Evolutionary conservation across 805 yeast species (phyloP).

Genomic region (Kodamaea sagamina): DNA sequence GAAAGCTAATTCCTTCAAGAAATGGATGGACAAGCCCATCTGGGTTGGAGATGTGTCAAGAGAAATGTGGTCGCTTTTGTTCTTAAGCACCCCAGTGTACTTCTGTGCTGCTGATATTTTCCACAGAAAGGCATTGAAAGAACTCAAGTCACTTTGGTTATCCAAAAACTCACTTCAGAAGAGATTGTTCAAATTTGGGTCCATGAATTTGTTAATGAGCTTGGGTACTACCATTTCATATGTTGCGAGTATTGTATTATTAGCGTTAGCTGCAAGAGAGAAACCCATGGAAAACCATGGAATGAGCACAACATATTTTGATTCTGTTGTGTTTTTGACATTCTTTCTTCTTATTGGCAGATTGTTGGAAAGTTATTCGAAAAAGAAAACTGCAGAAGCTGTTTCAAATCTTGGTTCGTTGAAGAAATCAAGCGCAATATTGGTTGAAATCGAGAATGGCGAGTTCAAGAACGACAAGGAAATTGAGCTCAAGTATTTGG

Average conservation of each 20-base stretch:
- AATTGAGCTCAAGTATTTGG: conserved; percentile 47
- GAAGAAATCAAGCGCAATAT: conserved; percentile 51
- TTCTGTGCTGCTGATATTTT: conserved; percentile 74
- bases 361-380: conserved; percentile 65
- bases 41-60: conserved; percentile 65
- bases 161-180: conserved; percentile 54
- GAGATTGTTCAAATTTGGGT: conserved; percentile 68
- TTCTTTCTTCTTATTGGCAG: conserved; percentile 73
- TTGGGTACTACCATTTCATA: conserved; percentile 75
- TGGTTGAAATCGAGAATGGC: conserved; percentile 33
- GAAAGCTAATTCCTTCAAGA: conserved; percentile 39
- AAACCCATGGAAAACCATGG: conserved; percentile 33
- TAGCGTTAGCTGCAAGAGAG: conserved; percentile 46
- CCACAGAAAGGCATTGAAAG: conserved; percentile 66
- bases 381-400: conserved; percentile 66
- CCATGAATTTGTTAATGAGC: conserved; percentile 73
- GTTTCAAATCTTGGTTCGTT: conserved; percentile 53
- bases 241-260: conserved; percentile 61
- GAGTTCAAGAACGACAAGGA: conserved; percentile 29
- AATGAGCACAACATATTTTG: conserved; percentile 68
- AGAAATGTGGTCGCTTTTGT: conserved; percentile 63
- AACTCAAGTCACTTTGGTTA: conserved; percentile 58
- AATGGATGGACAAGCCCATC: conserved; percentile 60
- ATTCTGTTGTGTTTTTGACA: conserved; percentile 74
- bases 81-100: conserved; percentile 70